Base-by-base conservation (phyloP, 202 grass and related monocot genomes). In the Carex arenaria region DNA sequence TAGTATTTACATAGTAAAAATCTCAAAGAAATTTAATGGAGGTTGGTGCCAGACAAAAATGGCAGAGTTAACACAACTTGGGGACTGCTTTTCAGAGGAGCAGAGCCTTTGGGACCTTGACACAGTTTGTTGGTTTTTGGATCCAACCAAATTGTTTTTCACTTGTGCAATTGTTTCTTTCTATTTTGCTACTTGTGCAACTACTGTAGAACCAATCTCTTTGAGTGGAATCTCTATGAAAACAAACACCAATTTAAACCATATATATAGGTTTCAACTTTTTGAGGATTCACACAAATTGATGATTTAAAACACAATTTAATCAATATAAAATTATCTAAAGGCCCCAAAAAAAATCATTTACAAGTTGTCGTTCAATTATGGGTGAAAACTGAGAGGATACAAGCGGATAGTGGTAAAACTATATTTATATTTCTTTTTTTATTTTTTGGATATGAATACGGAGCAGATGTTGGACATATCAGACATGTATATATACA, bases 21-120 rank as follows among this genome's bases (percentile, higher is more conserved):
- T 17, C 31, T 36, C 5, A 7, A 17, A 36, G 5, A 18, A 17
- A 36, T 66, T 32, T 66, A 6, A 70, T 47, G 49, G 40, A 72
- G 18, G n/a, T 51, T 72, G 5, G 68, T 49, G 38, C 68, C 40
- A 18, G 68, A 49, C 40, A 72, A 47, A 40, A 72, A 22, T 26
- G 68, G n/a, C 42, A 49, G 40, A 6, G 17, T 42, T 71, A 71
- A 72, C 12, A 72, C 51, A 49, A 28, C 18, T 51, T 72, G 49
- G 40, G 12, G 42, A 22, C 71, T 17, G 28, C 22, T 74, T 55
- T 75, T 47, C 1, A 53, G 26, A 32, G 28, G n/a, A 43, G 36
- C 28, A 77, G 72, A 56, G 47, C 13, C 7, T 77, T 32, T 36
- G 72, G 72, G 72, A 77, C 72, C 51, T 18, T 77, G 52, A 55